Percentiles rank a stretch among this genome's conserved stretches.
Evolutionary conservation across 441 rosid species (phyloP).

Genomic region (Theobroma grandiflorum): DNA sequence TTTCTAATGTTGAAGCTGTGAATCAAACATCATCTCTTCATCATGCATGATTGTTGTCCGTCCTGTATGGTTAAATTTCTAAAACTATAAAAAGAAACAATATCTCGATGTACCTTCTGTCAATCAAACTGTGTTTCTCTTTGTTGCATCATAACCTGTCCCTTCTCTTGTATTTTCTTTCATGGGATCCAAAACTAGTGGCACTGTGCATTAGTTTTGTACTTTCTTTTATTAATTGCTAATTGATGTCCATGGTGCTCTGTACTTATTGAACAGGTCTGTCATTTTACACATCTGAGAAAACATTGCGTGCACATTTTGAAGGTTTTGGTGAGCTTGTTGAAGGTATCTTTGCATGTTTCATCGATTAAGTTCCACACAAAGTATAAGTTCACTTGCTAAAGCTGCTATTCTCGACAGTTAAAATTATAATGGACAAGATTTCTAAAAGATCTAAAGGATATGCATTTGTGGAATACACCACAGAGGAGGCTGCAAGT

Average conservation of each 20-base stretch:
- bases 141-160: neutral
- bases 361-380: neutral
- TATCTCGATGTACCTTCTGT: neutral
- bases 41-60: neutral
- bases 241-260: slow-evolving; percentile 7
- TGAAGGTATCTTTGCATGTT: slow-evolving; percentile 56
- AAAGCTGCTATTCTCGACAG: slow-evolving; percentile 42
- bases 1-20: neutral
- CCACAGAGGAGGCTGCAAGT: slow-evolving; percentile 89
- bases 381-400: slow-evolving; percentile 20
- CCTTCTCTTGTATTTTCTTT: neutral
- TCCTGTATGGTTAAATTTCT: neutral
- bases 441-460: slow-evolving; percentile 97
- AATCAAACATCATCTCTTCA: neutral
- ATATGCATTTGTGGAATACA: slow-evolving; percentile 87
- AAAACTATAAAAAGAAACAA: neutral
- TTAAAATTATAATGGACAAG: slow-evolving; percentile 96
- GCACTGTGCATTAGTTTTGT: slow-evolving; percentile 14
- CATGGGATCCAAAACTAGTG: neutral
- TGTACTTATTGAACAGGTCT: slow-evolving; percentile 54
- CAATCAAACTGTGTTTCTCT: neutral
- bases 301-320: slow-evolving; percentile 87
- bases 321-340: slow-evolving; percentile 92
- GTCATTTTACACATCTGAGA: slow-evolving; percentile 96
- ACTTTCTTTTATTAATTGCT: neutral